Percentiles rank a stretch among this genome's conserved stretches.
These are phyloP conservation scores for Sarcomyxa edulis DNA, from an alignment of 768 basidiomycete genomes.

Conservation along the genomic window DNA sequence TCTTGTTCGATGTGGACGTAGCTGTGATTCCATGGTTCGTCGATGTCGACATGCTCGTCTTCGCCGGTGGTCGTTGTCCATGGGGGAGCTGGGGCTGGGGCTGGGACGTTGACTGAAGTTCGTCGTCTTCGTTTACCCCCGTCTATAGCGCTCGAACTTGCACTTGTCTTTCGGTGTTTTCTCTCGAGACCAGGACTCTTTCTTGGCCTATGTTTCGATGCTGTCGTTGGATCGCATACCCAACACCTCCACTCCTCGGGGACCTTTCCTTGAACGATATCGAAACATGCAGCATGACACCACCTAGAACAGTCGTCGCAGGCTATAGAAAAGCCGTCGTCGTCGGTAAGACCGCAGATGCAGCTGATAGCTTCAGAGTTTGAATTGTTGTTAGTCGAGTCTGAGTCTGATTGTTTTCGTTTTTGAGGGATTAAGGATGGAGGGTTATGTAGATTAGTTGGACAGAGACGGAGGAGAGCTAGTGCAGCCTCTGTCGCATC, in stretches of 20 bases:
- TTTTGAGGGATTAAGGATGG: constrained; percentile 33
- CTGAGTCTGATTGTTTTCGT: constrained; percentile 26
- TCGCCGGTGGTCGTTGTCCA: constrained; percentile 24
- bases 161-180: constrained; percentile 31
- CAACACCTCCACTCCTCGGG: constrained; percentile 81
- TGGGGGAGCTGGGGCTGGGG: constrained; percentile 12
- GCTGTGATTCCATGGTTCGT: constrained; percentile 38
- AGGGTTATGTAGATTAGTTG: constrained; percentile 24
- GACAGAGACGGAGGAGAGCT: constrained; percentile 48
- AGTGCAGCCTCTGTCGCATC: constrained; percentile 59
- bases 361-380: constrained; percentile 51
- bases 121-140: constrained; percentile 24
- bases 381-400: constrained; percentile 6
- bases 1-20: constrained; percentile 45
- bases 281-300: constrained; percentile 82
- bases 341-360: constrained; percentile 68
- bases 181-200: constrained; percentile 20
- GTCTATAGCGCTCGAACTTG: constrained; percentile 31
- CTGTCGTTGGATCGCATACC: constrained; percentile 48
- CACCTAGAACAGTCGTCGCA: constrained; percentile 81
- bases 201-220: constrained; percentile 33
- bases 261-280: constrained; percentile 48
- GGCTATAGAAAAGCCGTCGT: constrained; percentile 83
- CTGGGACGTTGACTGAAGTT: constrained; percentile 16
- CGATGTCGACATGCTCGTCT: constrained; percentile 46